Evolutionary conservation across 352 stramenopile genomes (phyloP).

Genomic region (Blastocystis sp.): DNA sequence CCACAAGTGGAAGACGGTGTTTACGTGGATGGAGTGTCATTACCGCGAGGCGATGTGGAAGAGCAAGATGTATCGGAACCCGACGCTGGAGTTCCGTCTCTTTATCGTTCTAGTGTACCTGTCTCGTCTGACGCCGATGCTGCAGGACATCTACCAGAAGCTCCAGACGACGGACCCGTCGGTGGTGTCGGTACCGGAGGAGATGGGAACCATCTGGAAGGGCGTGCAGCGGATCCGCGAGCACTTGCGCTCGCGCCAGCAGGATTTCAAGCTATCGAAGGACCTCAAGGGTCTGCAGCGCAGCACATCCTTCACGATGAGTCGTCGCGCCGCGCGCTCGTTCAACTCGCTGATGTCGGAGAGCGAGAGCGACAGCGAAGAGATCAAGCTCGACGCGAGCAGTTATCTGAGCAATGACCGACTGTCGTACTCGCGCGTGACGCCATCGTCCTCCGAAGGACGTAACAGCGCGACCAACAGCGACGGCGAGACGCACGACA

Average conservation of each 20-base stretch:
- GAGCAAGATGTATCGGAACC: conserved; percentile 22
- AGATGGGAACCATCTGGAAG: neutral
- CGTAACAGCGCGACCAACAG: neutral
- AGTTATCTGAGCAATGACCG: conserved; percentile 15
- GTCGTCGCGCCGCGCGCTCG: neutral
- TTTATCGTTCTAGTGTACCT: conserved; percentile 51
- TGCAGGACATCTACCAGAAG: conserved; percentile 3
- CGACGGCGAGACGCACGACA: neutral
- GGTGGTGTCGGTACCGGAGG: conserved; percentile 19
- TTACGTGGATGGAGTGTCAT: conserved; percentile 28
- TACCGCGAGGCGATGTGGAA: conserved; percentile 49
- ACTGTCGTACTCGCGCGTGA: neutral
- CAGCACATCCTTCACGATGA: conserved; percentile 42
- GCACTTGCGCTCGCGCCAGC: conserved; percentile 34
- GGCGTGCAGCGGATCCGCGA: conserved; percentile 28
- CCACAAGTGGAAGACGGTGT: conserved; percentile 14
- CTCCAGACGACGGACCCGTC: conserved; percentile 24
- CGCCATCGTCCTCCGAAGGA: neutral
- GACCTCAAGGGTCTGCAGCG: conserved; percentile 53
- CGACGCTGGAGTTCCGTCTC: neutral
- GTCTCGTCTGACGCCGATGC: neutral
- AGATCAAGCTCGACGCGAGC: conserved; percentile 4
- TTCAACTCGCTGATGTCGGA: neutral
- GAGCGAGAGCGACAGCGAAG: conserved; percentile 27
- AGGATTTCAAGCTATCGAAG: conserved; percentile 55